Evolutionary conservation across 495 filamentous ascomycete genomes (phyloP).

Genomic region (Annulohypoxylon moriforme): DNA sequence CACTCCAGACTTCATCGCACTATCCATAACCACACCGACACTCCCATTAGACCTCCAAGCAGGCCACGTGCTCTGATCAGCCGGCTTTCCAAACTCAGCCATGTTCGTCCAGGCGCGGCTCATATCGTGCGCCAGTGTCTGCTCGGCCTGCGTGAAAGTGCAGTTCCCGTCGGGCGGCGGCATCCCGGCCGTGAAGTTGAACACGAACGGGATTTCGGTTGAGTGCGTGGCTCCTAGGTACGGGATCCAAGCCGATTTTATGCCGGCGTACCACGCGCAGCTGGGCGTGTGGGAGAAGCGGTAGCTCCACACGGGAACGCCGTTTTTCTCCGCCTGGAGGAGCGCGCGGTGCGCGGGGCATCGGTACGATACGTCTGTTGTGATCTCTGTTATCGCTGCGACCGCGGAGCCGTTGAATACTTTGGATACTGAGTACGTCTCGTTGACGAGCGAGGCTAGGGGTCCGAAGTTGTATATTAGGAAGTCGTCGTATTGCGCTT

Average conservation of each 20-base stretch:
- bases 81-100: conserved; percentile 48
- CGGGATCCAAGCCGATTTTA: conserved; percentile 29
- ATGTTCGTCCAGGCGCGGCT: conserved; percentile 54
- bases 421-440: conserved; percentile 49
- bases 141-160: conserved; percentile 48
- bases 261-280: conserved; percentile 45
- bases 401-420: conserved; percentile 38
- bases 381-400: conserved; percentile 31
- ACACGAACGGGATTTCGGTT: conserved; percentile 57
- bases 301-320: conserved; percentile 51
- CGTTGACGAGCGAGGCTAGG: conserved; percentile 45
- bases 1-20: conserved; percentile 37
- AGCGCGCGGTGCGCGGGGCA: conserved; percentile 49
- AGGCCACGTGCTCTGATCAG: conserved; percentile 47
- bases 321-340: conserved; percentile 33
- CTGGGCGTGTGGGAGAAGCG: conserved; percentile 50
- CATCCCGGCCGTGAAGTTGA: conserved; percentile 48
- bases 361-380: conserved; percentile 48
- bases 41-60: conserved; percentile 36
- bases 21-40: conserved; percentile 47
- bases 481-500: conserved; percentile 42
- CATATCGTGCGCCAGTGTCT: conserved; percentile 47
- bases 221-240: conserved; percentile 51
- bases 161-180: conserved; percentile 48
- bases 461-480: conserved; percentile 49